A percentile compares a stretch with the other conserved stretches of the same genome.
Conservation (phyloP, 208 protist species). For the Trypanosoma melophagium region DNA sequence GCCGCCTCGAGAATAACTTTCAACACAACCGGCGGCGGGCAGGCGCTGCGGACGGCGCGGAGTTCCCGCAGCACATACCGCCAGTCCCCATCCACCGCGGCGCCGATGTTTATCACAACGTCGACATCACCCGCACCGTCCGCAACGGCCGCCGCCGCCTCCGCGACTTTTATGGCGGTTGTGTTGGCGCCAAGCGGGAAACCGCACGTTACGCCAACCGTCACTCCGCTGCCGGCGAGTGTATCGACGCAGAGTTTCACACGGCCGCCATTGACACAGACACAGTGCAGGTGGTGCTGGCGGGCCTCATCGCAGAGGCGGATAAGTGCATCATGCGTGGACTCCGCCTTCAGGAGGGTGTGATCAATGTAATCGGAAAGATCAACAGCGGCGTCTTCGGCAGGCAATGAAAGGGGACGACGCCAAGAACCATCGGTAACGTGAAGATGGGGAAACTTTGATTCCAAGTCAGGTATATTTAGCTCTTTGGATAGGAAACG, state of each 20-base stretch:
- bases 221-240: slow-evolving; percentile 52
- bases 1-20: slow-evolving; percentile 96
- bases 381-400: slow-evolving; percentile 26
- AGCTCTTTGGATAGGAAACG: slow-evolving; percentile 41
- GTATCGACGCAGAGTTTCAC: slow-evolving; percentile 48
- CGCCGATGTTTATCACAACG: slow-evolving; percentile 94
- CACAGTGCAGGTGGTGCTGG: slow-evolving; percentile 79
- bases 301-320: slow-evolving; percentile 90
- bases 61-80: slow-evolving; percentile 87
- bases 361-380: slow-evolving; percentile 89
- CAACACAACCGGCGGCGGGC: slow-evolving; percentile 33
- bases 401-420: slow-evolving; percentile 17
- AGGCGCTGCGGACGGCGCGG: slow-evolving; percentile 57
- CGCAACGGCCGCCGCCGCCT: slow-evolving; percentile 64
- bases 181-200: slow-evolving; percentile 93
- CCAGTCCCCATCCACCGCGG: slow-evolving; percentile 85
- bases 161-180: slow-evolving; percentile 75
- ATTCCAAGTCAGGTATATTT: slow-evolving; percentile 43
- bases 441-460: slow-evolving; percentile 62
- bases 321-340: slow-evolving; percentile 46
- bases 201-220: slow-evolving; percentile 73
- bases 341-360: slow-evolving; percentile 89
- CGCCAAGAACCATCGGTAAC: slow-evolving; percentile 57
- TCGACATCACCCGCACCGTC: slow-evolving; percentile 93
- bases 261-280: slow-evolving; percentile 92